Base-by-base conservation (phyloP, 139 green algal species). In the Chlorella vulgaris region DNA sequence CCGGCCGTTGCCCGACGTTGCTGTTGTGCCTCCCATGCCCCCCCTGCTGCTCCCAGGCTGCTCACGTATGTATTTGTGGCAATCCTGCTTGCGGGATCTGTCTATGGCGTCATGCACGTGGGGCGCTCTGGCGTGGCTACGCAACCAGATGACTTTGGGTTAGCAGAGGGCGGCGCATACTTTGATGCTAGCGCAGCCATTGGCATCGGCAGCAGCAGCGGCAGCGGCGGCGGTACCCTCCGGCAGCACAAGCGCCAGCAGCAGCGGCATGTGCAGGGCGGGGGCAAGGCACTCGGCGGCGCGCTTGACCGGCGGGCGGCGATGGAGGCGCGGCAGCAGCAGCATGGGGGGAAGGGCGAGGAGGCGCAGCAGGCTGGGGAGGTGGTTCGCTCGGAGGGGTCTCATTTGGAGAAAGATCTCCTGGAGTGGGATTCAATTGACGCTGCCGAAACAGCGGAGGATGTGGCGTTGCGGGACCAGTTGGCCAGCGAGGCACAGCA, bases 401-500 rank as follows among this genome's bases (percentile, higher is more conserved):
- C 22, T 29, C 60, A 33, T 18, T 7, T 8, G 28, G 60, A 8
- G 10, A 24, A n/a, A 26, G 63, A 70, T 40, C 8, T 40, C n/a
- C 7, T 24, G 38, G 67, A 22, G 4, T 36, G 33, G 67, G 8
- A 15, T 8, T 31, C 28, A 21, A 42, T 60, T 58, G 67, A 74
- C 6, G 63, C 40, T 4, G 63, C 31, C 8, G 63, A 70, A 8
- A 18, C 22, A 47, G 28, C 28, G 60, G 28, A 8, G 31, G 60
- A 67, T 18, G 60, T 24, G 28, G 60, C 47, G 13, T 15, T 24
- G 47, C 47, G 15, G 47, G 47, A 10, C 10, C 47, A 81, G n/a
- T 40, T 66, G 66, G 53, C 69, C 38, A 13, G 51, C 70, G 35
- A 78, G 65, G 21, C 74, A 10, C 58, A 69, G 60, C 62, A 68